Percentiles rank a stretch among this genome's conserved stretches.
Evolutionary conservation across 257 asterid genomes (phyloP).

Genomic region (Gentiana straminea): DNA sequence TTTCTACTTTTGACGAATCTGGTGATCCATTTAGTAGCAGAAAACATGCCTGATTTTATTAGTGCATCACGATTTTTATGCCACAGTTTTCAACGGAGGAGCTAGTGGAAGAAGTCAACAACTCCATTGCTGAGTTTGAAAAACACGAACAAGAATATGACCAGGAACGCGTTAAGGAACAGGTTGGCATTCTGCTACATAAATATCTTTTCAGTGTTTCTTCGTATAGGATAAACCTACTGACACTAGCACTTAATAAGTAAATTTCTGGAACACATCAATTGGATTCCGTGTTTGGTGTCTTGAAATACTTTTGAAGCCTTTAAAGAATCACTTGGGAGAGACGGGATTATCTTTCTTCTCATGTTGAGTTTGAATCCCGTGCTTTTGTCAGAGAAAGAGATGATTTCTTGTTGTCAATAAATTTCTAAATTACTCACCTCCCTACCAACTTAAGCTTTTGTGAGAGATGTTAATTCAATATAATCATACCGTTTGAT

Average conservation of each 20-base stretch:
- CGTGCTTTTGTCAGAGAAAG: too few species aligned
- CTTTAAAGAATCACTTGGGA: not conserved
- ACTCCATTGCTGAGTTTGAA: conserved; percentile 61
- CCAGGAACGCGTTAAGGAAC: conserved; percentile 67
- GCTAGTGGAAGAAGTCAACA: conserved; percentile 73
- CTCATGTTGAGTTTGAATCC: too few species aligned
- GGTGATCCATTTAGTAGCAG: not conserved
- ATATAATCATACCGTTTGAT: not conserved
- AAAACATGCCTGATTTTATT: not conserved
- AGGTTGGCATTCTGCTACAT: conserved; percentile 31
- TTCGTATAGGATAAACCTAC: too few species aligned
- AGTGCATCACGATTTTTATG: not conserved
- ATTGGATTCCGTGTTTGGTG: not conserved
- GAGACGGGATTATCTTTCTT: too few species aligned
- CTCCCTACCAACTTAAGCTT: too few species aligned
- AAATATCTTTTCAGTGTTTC: not conserved
- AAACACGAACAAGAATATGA: conserved; percentile 81
- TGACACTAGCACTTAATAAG: too few species aligned
- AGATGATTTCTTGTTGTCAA: too few species aligned
- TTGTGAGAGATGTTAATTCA: too few species aligned
- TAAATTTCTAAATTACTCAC: too few species aligned
- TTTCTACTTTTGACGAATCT: not conserved
- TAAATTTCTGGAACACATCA: not conserved
- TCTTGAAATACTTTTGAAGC: not conserved
- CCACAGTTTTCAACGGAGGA: conserved; percentile 73